phyloP scores from a whole-genome alignment of 441 rosid species.

The Omphalea diandra region DNA sequence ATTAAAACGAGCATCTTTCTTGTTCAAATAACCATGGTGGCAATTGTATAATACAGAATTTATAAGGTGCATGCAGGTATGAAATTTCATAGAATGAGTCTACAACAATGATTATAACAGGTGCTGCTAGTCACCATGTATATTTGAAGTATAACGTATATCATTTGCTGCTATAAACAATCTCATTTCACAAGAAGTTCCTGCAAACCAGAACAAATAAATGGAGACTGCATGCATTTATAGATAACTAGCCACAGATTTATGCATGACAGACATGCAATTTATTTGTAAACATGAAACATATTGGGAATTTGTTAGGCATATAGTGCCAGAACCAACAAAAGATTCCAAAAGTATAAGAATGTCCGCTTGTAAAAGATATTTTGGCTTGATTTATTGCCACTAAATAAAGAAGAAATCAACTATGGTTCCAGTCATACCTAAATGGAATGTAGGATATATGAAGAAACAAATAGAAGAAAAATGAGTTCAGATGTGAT shows the following conservation, averaged over 20 bases:
- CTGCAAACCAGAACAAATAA: neutral
- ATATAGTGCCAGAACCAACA: neutral
- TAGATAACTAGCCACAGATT: neutral
- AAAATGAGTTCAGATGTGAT: neutral
- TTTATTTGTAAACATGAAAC: neutral
- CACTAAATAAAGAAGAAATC: neutral
- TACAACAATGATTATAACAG: neutral
- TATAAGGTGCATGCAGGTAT: neutral
- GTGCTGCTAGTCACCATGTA: neutral
- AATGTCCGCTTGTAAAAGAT: neutral
- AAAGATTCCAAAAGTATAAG: neutral
- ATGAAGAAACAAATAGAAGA: neutral
- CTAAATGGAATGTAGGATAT: neutral
- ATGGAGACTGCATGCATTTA: slow-evolving; percentile 2
- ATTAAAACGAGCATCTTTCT: neutral
- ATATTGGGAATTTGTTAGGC: neutral
- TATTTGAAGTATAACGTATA: neutral
- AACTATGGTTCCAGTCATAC: neutral
- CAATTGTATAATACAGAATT: neutral
- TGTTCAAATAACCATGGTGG: neutral
- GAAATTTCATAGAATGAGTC: neutral
- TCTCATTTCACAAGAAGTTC: neutral
- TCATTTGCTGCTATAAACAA: neutral
- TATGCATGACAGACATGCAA: neutral
- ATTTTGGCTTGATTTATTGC: neutral